Conservation (phyloP, 2,329 filamentous ascomycete genomes). For the Cadophora luteo-olivacea region DNA sequence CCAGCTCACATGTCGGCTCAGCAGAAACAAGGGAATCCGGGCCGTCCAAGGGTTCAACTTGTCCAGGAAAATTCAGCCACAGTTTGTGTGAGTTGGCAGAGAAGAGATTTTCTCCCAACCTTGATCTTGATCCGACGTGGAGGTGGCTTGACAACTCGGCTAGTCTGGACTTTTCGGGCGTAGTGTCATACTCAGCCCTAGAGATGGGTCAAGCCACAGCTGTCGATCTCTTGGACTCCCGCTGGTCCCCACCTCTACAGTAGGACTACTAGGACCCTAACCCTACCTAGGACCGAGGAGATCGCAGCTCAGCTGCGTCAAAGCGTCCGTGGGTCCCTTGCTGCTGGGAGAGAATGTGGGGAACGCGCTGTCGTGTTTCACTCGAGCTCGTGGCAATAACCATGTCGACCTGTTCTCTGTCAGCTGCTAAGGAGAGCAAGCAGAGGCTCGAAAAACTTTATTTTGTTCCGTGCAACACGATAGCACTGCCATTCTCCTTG, state of each 20-base stretch:
- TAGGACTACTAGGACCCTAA: too few relatives aligned
- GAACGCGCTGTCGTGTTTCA: neutral
- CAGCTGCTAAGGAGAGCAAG: slow-evolving; percentile 4
- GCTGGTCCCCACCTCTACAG: neutral
- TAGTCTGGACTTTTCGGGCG: neutral
- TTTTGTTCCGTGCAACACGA: neutral
- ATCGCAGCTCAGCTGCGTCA: neutral
- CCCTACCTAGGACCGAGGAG: neutral
- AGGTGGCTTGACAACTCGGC: slow-evolving; percentile 10
- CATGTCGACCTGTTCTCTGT: slow-evolving; percentile 2
- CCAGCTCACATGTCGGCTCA: neutral
- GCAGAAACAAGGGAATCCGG: neutral
- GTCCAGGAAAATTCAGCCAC: neutral
- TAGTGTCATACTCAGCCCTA: slow-evolving; percentile 13
- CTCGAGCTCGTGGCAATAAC: slow-evolving; percentile 8
- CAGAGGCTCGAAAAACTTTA: slow-evolving; percentile 1
- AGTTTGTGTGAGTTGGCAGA: neutral
- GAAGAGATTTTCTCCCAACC: slow-evolving; percentile 5
- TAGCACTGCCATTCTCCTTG: neutral
- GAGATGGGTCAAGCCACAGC: neutral
- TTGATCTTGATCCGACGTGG: neutral
- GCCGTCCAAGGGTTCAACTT: neutral
- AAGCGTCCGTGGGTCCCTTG: neutral
- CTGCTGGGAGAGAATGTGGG: neutral
- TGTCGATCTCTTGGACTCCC: neutral